Conservation (phyloP, 179 eudicot genomes). For the Vitellaria paradoxa region DNA sequence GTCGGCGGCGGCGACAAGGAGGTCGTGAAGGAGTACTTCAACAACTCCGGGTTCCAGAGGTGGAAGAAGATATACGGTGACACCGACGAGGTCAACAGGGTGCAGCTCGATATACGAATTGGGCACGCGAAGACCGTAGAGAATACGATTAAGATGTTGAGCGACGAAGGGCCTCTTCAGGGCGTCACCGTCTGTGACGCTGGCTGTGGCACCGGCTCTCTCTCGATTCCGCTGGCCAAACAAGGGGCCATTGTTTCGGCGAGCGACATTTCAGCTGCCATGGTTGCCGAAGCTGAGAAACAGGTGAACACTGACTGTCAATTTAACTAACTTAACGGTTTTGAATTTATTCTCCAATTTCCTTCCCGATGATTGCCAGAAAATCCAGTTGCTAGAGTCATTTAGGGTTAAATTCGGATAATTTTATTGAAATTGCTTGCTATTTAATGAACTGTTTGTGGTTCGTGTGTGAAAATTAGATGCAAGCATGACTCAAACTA, state of each 20-base stretch:
- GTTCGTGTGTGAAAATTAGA: too few species aligned
- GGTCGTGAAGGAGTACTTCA: constrained; percentile 89
- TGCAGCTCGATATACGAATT: constrained; percentile 74
- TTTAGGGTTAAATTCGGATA: neutral
- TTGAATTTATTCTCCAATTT: neutral
- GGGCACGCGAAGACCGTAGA: constrained; percentile 95
- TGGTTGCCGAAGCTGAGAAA: constrained; percentile 87
- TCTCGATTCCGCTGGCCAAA: constrained; percentile 82
- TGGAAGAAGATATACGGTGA: constrained; percentile 96
- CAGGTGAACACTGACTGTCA: constrained; percentile 34
- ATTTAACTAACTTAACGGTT: neutral
- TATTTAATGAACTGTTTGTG: too few species aligned
- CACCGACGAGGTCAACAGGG: constrained; percentile 80
- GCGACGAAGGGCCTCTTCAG: constrained; percentile 53
- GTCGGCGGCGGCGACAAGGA: constrained; percentile 97
- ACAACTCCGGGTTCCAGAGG: constrained; percentile 77
- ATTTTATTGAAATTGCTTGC: neutral
- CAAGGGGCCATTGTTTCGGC: constrained; percentile 77
- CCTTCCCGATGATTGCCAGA: neutral
- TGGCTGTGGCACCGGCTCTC: constrained; percentile 89
- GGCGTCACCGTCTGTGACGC: constrained; percentile 94
- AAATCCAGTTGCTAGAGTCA: neutral
- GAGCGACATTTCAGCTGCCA: constrained; percentile 92
- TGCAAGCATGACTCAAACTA: too few species aligned
- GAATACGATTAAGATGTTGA: constrained; percentile 66